Percentiles rank a stretch among this genome's conserved stretches.
Conservation (phyloP, 2,329 filamentous ascomycete genomes). For the Neopestalotiopsis rosae region DNA sequence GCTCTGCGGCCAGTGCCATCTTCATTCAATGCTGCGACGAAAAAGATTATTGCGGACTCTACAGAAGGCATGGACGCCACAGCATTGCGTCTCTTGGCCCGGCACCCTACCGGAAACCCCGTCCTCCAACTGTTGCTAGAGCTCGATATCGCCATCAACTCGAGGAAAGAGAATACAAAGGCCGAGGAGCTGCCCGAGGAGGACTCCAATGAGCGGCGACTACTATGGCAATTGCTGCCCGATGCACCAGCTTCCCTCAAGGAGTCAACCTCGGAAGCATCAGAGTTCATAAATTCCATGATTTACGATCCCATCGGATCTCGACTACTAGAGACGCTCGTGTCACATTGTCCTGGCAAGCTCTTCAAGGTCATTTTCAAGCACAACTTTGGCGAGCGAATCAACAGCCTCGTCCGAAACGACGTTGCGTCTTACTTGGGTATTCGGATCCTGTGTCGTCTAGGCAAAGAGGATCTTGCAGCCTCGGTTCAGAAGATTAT, state of each 20-base stretch:
- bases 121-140: constrained; percentile 90
- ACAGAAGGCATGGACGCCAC: constrained; percentile 77
- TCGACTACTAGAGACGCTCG: constrained; percentile 84
- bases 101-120: constrained; percentile 89
- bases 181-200: constrained; percentile 39
- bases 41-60: constrained; percentile 82
- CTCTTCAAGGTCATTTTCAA: constrained; percentile 88
- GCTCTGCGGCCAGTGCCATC: constrained; percentile 70
- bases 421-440: constrained; percentile 90
- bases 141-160: constrained; percentile 79
- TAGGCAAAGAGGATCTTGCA: constrained; percentile 85
- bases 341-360: constrained; percentile 82
- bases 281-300: constrained; percentile 81
- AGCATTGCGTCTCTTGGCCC: constrained; percentile 82
- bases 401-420: constrained; percentile 83
- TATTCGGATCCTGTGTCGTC: constrained; percentile 78
- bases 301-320: constrained; percentile 92
- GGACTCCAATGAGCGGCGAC: constrained; percentile 48
- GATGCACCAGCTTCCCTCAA: constrained; percentile 73
- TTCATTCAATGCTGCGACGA: constrained; percentile 77
- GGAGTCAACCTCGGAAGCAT: constrained; percentile 74
- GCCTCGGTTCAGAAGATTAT: constrained; percentile 74
- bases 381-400: constrained; percentile 78
- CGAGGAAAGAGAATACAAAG: constrained; percentile 59
- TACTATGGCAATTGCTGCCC: constrained; percentile 80